Evolutionary conservation across 2,329 filamentous ascomycete species (phyloP).

Genomic region (Escovopsis weberi): DNA sequence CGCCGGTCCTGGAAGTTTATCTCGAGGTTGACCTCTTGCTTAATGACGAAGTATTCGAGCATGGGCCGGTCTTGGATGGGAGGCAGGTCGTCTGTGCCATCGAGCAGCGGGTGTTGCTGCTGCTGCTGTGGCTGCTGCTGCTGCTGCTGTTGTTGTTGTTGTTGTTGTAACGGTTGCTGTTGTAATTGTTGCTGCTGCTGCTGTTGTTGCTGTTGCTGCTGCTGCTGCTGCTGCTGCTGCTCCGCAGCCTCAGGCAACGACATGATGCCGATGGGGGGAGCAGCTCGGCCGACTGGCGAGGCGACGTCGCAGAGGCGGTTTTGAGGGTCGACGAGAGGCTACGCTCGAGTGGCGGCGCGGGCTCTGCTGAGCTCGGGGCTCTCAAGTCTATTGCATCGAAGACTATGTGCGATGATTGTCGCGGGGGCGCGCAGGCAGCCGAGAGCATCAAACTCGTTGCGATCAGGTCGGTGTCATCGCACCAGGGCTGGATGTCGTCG

Average conservation of each 20-base stretch:
- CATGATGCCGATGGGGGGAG: constrained; percentile 2
- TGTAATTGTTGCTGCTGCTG: no score
- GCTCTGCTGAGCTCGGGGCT: constrained; percentile 5
- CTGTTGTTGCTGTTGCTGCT: not conserved
- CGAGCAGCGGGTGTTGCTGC: constrained; percentile 15
- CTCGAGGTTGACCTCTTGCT: constrained; percentile 81
- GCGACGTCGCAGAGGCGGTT: not conserved
- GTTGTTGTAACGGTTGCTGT: no score
- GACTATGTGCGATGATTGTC: not conserved
- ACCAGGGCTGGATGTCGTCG: not conserved
- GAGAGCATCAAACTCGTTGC: constrained; percentile 1
- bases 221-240: not conserved
- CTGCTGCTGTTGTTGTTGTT: no score
- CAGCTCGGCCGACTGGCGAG: not conserved
- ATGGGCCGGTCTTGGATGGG: constrained; percentile 21
- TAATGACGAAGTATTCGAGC: constrained; percentile 43
- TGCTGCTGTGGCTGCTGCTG: not conserved
- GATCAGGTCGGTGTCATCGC: constrained; percentile 5
- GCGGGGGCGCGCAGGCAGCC: constrained; percentile 5
- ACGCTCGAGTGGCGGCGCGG: not conserved
- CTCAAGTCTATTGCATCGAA: constrained; percentile 5
- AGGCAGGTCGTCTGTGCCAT: constrained; percentile 17
- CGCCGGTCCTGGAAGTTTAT: constrained; percentile 67
- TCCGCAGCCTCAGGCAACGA: constrained; percentile 4
- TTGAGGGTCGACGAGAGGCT: not conserved